Conservation (phyloP, 2,329 filamentous ascomycete genomes). For the Stagonosporopsis vannaccii region DNA sequence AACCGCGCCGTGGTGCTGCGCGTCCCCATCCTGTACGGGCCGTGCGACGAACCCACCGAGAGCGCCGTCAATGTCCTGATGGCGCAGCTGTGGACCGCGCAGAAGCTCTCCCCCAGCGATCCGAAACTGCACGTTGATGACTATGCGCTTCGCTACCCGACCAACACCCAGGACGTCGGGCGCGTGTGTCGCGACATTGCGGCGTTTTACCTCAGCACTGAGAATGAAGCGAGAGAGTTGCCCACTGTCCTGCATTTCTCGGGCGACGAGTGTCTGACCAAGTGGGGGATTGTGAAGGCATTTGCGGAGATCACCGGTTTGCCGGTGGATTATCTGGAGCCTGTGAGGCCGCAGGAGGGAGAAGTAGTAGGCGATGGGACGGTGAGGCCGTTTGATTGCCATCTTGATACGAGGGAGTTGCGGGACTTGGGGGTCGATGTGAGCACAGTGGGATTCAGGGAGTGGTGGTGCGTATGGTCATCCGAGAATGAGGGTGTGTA, state of each 20-base stretch:
- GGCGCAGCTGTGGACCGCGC: conserved; percentile 76
- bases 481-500: neutral
- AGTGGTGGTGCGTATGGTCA: conserved; percentile 70
- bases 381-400: conserved; percentile 85
- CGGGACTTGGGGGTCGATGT: conserved; percentile 78
- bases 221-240: conserved; percentile 56
- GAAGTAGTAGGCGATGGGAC: conserved; percentile 72
- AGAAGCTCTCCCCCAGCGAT: conserved; percentile 58
- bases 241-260: conserved; percentile 78
- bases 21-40: conserved; percentile 84
- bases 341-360: conserved; percentile 60
- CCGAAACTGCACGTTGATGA: conserved; percentile 76
- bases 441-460: conserved; percentile 74
- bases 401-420: conserved; percentile 78
- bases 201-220: conserved; percentile 63
- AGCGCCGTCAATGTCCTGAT: conserved; percentile 85
- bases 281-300: conserved; percentile 84
- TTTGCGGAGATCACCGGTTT: conserved; percentile 83
- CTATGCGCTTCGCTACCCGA: conserved; percentile 84
- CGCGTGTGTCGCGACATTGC: conserved; percentile 79
- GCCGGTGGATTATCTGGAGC: conserved; percentile 70
- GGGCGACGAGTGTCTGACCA: conserved; percentile 84
- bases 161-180: conserved; percentile 86
- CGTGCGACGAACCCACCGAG: conserved; percentile 70
- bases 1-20: conserved; percentile 68